phyloP scores from a whole-genome alignment of 1,284 basidiomycete species.

The Cutaneotrichosporon sp. region DNA sequence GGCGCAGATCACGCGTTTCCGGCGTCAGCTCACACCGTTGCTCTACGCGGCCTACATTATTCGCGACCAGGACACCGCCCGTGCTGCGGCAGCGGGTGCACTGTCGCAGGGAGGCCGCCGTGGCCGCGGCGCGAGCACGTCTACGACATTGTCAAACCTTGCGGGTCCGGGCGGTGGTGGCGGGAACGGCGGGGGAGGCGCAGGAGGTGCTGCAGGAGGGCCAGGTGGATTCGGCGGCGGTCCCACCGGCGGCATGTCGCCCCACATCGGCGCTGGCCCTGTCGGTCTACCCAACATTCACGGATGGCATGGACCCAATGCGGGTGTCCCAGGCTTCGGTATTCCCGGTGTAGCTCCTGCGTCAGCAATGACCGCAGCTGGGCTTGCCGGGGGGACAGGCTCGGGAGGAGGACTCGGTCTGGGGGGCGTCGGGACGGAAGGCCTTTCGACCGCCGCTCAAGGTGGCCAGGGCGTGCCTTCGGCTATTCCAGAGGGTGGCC shows the following conservation, averaged over 20 bases:
- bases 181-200: background rate
- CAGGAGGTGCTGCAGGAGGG: background rate
- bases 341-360: background rate
- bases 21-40: conserved; percentile 40
- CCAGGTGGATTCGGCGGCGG: background rate
- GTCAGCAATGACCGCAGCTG: background rate
- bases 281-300: conserved; percentile 1
- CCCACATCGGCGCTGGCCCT: background rate
- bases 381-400: background rate
- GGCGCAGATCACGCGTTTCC: conserved; percentile 45
- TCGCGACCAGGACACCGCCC: conserved; percentile 43
- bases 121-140: background rate
- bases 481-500: background rate
- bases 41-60: conserved; percentile 43
- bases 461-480: background rate
- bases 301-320: conserved; percentile 1
- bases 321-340: background rate
- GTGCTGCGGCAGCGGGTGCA: conserved; percentile 32
- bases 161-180: background rate
- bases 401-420: background rate
- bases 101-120: conserved; percentile 4
- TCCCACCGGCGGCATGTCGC: background rate
- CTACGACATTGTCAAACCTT: background rate
- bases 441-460: background rate
- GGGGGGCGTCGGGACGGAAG: background rate